These are phyloP conservation scores for Vinca minor DNA, from an alignment of 257 asterid genomes.

Conservation along the genomic window DNA sequence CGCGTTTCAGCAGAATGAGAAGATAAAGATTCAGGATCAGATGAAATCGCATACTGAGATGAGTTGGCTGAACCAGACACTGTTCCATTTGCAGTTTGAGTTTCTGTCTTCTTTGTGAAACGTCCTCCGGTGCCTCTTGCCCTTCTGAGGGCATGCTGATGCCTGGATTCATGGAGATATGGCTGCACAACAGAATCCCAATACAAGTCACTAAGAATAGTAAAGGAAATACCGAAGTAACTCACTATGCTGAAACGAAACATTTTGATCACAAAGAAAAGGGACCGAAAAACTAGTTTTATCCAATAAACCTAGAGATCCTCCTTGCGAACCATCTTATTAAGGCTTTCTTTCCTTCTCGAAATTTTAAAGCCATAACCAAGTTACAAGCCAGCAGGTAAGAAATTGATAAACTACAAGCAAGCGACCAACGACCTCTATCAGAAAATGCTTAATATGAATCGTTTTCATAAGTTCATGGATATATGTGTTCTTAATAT, in stretches of 20 bases:
- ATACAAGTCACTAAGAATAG: background rate
- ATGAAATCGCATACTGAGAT: conserved; percentile 27
- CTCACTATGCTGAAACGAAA: background rate
- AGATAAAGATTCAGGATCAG: conserved; percentile 31
- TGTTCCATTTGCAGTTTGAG: conserved; percentile 30
- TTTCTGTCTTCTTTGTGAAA: conserved; percentile 57
- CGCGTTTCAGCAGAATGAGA: conserved; percentile 17
- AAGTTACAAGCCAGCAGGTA: background rate
- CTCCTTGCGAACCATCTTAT: background rate
- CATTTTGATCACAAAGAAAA: background rate
- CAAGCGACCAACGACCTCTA: background rate
- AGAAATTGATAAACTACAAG: background rate
- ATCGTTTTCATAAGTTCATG: background rate
- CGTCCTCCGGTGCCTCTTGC: conserved; percentile 82
- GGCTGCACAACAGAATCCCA: conserved; percentile 36
- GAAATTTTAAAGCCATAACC: background rate
- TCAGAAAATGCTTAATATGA: background rate
- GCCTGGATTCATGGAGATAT: conserved; percentile 84
- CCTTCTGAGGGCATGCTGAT: conserved; percentile 87
- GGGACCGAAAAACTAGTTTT: background rate
- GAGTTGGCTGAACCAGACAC: conserved; percentile 29
- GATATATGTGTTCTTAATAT: background rate
- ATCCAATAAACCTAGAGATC: background rate
- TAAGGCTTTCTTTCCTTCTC: no score
- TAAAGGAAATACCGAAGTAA: background rate